Percentiles rank a stretch among this genome's conserved stretches.
phyloP scores from a whole-genome alignment of 352 stramenopile genomes.

The Phytophthora pinifolia region DNA sequence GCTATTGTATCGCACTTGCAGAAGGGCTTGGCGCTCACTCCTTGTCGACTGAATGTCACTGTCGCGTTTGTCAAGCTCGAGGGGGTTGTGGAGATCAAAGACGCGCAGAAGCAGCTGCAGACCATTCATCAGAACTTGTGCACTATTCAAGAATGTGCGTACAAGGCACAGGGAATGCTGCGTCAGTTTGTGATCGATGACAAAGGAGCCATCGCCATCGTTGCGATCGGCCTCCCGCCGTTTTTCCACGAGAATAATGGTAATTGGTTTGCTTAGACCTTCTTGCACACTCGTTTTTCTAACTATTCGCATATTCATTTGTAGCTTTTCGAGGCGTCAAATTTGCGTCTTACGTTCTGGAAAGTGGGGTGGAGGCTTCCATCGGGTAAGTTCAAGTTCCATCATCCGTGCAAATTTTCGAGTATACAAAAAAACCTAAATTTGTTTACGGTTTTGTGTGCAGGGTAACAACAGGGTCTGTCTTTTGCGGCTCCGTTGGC shows the following conservation, averaged over 20 bases:
- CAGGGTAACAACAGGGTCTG: conserved; percentile 73
- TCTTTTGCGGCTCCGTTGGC: conserved; percentile 73
- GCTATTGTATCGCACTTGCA: conserved; percentile 69
- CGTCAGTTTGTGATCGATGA: conserved; percentile 89
- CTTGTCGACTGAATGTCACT: conserved; percentile 67
- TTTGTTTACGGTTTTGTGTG: background rate
- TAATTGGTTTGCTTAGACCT: conserved; percentile 8
- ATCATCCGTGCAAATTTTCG: background rate
- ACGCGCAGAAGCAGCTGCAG: conserved; percentile 42
- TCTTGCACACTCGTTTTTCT: too few species aligned
- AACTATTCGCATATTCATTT: too few species aligned
- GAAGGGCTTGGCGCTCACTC: conserved; percentile 64
- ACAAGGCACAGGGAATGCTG: conserved; percentile 79
- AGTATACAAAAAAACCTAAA: background rate
- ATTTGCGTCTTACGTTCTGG: conserved; percentile 58
- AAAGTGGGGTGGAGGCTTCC: conserved; percentile 60
- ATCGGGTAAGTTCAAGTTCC: conserved; percentile 55
- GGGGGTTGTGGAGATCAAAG: conserved; percentile 48
- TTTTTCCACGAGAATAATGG: conserved; percentile 89
- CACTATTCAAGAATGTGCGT: conserved; percentile 72
- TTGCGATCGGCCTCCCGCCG: conserved; percentile 73
- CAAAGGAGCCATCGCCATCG: conserved; percentile 80
- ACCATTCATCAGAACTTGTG: conserved; percentile 63
- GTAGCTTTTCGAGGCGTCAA: conserved; percentile 48
- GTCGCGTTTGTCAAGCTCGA: conserved; percentile 74